These are phyloP conservation scores for Citrus maxima DNA, from an alignment of 345 rosid species.

Conservation along the genomic window DNA sequence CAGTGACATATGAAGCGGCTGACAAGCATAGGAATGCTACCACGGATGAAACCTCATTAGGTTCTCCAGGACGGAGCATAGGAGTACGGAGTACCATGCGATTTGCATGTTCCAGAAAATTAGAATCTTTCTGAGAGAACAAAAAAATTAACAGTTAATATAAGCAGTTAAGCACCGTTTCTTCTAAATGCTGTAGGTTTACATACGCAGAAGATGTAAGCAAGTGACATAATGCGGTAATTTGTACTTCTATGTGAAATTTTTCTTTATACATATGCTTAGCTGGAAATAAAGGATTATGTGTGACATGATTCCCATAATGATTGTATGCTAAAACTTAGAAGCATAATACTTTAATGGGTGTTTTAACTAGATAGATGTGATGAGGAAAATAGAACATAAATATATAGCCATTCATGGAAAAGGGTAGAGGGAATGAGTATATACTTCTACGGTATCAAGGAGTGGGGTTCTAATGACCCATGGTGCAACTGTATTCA, in stretches of 20 bases:
- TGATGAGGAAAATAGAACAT: no score
- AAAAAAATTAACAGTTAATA: background rate
- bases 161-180: no score
- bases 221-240: background rate
- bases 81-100: conserved; percentile 25
- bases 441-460: background rate
- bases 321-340: no score
- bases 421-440: background rate
- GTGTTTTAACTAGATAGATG: no score
- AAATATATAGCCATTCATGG: no score
- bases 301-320: no score
- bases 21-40: conserved; percentile 49
- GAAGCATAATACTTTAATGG: no score
- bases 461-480: conserved; percentile 29
- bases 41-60: conserved; percentile 12
- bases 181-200: no score
- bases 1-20: conserved; percentile 50
- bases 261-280: no score
- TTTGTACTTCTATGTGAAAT: no score
- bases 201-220: background rate
- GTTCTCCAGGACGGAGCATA: conserved; percentile 1
- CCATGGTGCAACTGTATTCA: conserved; percentile 40
- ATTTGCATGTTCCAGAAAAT: background rate
- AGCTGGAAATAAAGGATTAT: no score
- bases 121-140: background rate